Conservation (phyloP, 169 alveolate genomes). For the Plasmodium vivax region DNA sequence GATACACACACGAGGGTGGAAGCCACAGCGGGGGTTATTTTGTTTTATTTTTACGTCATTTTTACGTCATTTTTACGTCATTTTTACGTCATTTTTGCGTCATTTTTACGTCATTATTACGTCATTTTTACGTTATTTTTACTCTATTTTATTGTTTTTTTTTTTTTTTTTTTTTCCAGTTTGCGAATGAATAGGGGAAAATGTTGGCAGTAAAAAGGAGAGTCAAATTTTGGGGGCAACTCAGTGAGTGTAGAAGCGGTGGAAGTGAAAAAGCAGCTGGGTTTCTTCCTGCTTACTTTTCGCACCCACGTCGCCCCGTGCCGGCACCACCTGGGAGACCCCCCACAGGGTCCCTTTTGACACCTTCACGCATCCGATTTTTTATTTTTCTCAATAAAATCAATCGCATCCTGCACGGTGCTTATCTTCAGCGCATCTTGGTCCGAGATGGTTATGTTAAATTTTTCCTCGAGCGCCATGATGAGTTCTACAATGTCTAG, state of each 20-base stretch:
- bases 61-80: too few relatives aligned
- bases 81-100: too few relatives aligned
- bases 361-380: constrained; percentile 17
- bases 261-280: background rate
- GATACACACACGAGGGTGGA: too few relatives aligned
- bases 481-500: constrained; percentile 87
- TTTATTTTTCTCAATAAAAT: constrained; percentile 76
- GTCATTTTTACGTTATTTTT: too few relatives aligned
- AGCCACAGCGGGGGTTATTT: too few relatives aligned
- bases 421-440: constrained; percentile 82
- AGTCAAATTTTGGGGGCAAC: background rate
- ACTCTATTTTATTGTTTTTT: too few relatives aligned
- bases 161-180: background rate
- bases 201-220: background rate
- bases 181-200: background rate
- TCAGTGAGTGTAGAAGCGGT: background rate
- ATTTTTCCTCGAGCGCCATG: constrained; percentile 88
- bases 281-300: background rate
- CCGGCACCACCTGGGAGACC: background rate
- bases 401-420: constrained; percentile 82
- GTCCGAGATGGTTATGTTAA: constrained; percentile 86
- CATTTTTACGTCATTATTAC: too few relatives aligned
- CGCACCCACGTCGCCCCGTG: background rate
- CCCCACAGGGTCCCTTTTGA: too few relatives aligned
- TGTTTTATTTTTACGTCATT: too few relatives aligned